These are phyloP conservation scores for Dipteronia dyeriana DNA, from an alignment of 345 rosid genomes.

Conservation along the genomic window DNA sequence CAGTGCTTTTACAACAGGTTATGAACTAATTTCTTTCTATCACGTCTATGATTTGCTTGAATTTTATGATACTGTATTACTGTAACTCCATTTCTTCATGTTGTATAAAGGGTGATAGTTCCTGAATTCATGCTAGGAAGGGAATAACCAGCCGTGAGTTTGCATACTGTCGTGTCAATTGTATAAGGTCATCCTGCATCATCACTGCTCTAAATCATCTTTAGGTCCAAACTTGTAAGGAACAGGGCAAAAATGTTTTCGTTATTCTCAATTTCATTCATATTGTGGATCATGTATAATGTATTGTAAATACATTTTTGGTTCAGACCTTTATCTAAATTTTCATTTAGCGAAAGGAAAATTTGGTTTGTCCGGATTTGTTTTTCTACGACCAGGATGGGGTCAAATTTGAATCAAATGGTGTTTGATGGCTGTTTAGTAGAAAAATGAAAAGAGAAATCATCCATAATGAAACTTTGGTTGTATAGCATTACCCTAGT, in stretches of 20 bases:
- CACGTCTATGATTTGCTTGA: not conserved
- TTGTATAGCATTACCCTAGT: not conserved
- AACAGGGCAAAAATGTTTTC: not conserved
- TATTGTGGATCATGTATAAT: not conserved
- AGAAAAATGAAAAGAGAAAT: not conserved
- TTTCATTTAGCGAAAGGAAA: not conserved
- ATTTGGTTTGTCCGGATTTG: not conserved
- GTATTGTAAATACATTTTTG: not conserved
- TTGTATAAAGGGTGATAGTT: not conserved
- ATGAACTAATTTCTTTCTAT: not conserved
- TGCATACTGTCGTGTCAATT: not conserved
- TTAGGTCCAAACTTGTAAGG: not conserved
- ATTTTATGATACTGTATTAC: not conserved
- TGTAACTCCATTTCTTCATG: not conserved
- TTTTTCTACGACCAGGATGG: not conserved
- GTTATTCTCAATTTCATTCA: not conserved
- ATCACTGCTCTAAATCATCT: not conserved
- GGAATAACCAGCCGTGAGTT: not conserved
- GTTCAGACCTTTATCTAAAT: not conserved
- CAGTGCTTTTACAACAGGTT: constrained; percentile 96
- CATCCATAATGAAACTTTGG: not conserved
- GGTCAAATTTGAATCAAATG: not conserved
- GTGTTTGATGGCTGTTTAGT: not conserved
- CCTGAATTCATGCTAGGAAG: not conserved
- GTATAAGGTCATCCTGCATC: not conserved